Evolutionary conservation across 108 stramenopile species (phyloP).

Genomic region (Phaeodactylum tricornutum): DNA sequence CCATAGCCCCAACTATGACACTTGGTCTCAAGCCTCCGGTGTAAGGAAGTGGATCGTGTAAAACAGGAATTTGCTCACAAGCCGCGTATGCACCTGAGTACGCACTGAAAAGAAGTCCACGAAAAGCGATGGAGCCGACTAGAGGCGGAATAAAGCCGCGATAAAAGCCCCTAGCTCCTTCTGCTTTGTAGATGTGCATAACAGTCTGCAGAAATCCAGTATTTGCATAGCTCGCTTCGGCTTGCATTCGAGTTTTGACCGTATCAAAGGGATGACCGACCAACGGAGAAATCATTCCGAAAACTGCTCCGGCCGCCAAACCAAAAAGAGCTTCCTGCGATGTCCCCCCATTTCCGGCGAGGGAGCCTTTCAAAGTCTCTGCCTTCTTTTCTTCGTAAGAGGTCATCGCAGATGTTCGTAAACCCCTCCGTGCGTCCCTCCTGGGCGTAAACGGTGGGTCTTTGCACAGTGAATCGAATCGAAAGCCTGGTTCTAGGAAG

Average conservation of each 20-base stretch:
- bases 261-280: slow-evolving; percentile 19
- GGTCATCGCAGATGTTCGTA: no score
- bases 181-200: background rate
- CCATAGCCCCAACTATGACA: slow-evolving; percentile 18
- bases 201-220: background rate
- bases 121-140: slow-evolving; percentile 11
- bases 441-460: no score
- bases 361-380: no score
- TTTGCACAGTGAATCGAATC: no score
- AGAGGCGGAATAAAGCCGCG: slow-evolving; percentile 15
- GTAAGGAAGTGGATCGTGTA: slow-evolving; percentile 6
- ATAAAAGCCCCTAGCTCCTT: slow-evolving; percentile 10
- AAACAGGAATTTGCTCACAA: slow-evolving; percentile 1
- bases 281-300: slow-evolving; percentile 8
- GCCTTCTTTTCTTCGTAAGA: no score
- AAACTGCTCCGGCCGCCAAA: slow-evolving; percentile 8
- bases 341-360: slow-evolving; percentile 5
- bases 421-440: no score
- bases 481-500: no score
- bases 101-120: slow-evolving; percentile 12
- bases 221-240: background rate
- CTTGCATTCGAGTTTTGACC: slow-evolving; percentile 16
- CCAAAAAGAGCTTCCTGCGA: slow-evolving; percentile 9
- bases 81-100: slow-evolving; percentile 10
- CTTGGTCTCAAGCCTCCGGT: slow-evolving; percentile 14